Evolutionary conservation across 495 filamentous ascomycete genomes (phyloP).

Genomic region (Staphylotrichum longicolle): DNA sequence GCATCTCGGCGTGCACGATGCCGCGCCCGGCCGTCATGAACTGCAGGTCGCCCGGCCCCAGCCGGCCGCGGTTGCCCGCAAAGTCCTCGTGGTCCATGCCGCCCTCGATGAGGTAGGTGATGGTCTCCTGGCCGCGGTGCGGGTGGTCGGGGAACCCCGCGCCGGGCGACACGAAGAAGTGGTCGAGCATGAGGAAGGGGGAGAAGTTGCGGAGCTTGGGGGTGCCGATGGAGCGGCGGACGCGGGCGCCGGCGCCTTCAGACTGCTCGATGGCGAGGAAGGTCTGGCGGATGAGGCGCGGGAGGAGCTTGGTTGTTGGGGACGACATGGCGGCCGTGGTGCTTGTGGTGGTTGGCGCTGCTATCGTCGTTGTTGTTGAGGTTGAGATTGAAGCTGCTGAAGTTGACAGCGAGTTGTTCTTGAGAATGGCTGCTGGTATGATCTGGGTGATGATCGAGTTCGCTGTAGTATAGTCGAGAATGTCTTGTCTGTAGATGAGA

Average conservation of each 20-base stretch:
- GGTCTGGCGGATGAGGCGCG: conserved; percentile 73
- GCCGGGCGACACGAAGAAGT: conserved; percentile 76
- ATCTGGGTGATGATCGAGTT: not conserved
- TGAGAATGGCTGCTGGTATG: conserved; percentile 1
- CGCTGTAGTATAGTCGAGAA: conserved; percentile 6
- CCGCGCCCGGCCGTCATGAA: conserved; percentile 96
- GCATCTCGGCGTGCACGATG: conserved; percentile 98
- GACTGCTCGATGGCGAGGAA: conserved; percentile 83
- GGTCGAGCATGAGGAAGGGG: conserved; percentile 97
- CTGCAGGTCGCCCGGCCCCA: conserved; percentile 81
- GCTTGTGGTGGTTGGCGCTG: conserved; percentile 31
- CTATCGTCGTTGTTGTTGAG: conserved; percentile 15
- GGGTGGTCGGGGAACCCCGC: conserved; percentile 58
- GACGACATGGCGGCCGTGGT: conserved; percentile 22
- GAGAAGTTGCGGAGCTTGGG: conserved; percentile 79
- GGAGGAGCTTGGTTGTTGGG: conserved; percentile 56
- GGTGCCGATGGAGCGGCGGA: conserved; percentile 86
- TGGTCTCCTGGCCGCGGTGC: conserved; percentile 64
- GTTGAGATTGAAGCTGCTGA: not conserved
- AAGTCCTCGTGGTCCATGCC: conserved; percentile 96
- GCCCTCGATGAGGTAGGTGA: conserved; percentile 84
- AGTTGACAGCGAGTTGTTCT: conserved; percentile 17
- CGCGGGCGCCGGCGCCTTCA: conserved; percentile 85
- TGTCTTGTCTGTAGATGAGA: conserved; percentile 5
- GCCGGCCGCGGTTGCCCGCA: conserved; percentile 81